Base-by-base conservation (phyloP, 257 asterid genomes). In the Fraxinus anomala region DNA sequence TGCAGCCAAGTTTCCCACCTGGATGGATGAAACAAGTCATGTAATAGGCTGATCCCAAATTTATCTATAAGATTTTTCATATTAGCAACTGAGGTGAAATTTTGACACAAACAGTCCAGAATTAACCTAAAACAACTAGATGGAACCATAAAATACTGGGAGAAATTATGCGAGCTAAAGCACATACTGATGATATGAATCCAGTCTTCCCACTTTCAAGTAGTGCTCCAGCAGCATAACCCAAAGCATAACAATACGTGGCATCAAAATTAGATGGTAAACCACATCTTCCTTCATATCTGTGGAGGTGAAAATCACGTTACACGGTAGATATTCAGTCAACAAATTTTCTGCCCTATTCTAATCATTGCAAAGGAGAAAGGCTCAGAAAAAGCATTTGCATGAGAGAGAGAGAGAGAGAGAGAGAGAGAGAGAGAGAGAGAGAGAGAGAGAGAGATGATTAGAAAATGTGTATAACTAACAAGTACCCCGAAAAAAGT, bases 231-330 rank as follows among this genome's bases (percentile, higher is more conserved):
- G 87, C 84, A 70, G 72, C 87, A 66, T 49, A 91, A 61, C 96
- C 96, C 87, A 89, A 83, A 5, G 96, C 92, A 36, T 87, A 91
- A 82, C 99, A 96, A 85, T 96, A 96, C 19, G 96, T 82, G 76
- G 99, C 72, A 83, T 96, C 96, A 86, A 89, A 91, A 73, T 87
- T 91, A 13, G 96, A 91, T 66, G 96, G 96, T 83, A 91, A 78
- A 33, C 96, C 96, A 77, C 96, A 91, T 76, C 96, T 87, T 76
- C 96, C 99, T 83, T 94, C 99, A 40, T 94, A 94, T 37, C 99
- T 94, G 84, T 23, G 44, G 73, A 70, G 34, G 75, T 80, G 59
- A 72, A 66, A 80, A 78, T 77, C 68, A 70, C 67, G 70, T 66
- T 37, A 73, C 17, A 39, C 23, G 36, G 12, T 51, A 68, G 76